Evolutionary conservation across 495 filamentous ascomycete genomes (phyloP).

Genomic region (Aspergillus ellipticus): DNA sequence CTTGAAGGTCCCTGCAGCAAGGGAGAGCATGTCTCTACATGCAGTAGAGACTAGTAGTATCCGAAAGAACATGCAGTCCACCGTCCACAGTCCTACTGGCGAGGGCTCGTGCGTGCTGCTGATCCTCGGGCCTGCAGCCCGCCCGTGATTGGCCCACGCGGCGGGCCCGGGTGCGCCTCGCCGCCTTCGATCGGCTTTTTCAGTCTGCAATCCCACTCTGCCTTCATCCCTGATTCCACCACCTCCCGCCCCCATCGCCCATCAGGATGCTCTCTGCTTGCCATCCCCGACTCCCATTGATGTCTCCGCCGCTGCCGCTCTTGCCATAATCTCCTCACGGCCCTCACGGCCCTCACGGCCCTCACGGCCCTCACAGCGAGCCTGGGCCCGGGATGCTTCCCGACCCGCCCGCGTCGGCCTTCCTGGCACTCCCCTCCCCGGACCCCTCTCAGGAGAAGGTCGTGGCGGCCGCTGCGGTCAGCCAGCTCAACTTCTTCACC

Average conservation of each 20-base stretch:
- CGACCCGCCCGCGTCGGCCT: neutral
- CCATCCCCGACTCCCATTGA: neutral
- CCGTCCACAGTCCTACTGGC: too few relatives aligned
- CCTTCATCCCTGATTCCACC: neutral
- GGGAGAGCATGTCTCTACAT: too few relatives aligned
- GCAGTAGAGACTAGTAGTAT: too few relatives aligned
- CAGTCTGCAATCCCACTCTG: neutral
- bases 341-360: too few relatives aligned
- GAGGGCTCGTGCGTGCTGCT: too few relatives aligned
- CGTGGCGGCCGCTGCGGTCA: constrained; percentile 20
- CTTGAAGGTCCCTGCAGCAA: too few relatives aligned
- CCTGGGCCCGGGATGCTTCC: neutral
- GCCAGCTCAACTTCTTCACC: constrained; percentile 83
- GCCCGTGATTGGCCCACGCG: too few relatives aligned
- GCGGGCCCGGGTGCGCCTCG: too few relatives aligned
- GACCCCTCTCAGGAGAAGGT: constrained; percentile 14
- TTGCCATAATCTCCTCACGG: neutral
- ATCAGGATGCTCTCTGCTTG: neutral
- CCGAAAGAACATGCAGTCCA: too few relatives aligned
- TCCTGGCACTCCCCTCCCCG: neutral
- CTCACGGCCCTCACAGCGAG: neutral
- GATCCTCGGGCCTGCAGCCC: too few relatives aligned
- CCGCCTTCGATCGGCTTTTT: too few relatives aligned
- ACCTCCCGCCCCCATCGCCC: neutral
- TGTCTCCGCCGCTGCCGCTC: neutral